phyloP scores from a whole-genome alignment of 176 grass and related monocot genomes.

The Canna indica region DNA sequence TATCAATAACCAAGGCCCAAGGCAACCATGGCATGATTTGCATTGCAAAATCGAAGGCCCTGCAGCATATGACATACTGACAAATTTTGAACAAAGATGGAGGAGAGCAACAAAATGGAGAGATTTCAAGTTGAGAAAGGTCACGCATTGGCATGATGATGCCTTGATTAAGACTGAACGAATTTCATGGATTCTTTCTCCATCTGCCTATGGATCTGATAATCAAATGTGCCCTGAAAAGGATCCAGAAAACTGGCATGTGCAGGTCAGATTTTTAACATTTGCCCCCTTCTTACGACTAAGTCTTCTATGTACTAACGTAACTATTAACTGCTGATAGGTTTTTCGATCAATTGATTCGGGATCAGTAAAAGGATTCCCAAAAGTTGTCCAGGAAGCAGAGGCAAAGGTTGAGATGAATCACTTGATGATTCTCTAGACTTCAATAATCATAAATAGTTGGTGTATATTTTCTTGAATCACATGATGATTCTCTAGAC shows the following conservation, averaged over 20 bases:
- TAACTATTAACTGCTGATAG: constrained; percentile 21
- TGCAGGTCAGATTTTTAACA: constrained; percentile 41
- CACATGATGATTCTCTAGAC: no score
- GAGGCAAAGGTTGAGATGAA: constrained; percentile 51
- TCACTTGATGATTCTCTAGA: not conserved
- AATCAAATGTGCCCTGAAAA: constrained; percentile 48
- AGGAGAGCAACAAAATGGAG: constrained; percentile 75
- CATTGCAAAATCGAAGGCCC: constrained; percentile 90
- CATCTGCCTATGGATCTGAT: constrained; percentile 34
- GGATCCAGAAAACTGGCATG: constrained; percentile 83
- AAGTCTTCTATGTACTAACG: constrained; percentile 11
- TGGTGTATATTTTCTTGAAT: no score
- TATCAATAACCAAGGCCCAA: constrained; percentile 44
- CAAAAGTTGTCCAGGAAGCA: constrained; percentile 59
- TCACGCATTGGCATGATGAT: constrained; percentile 63
- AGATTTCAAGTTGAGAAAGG: constrained; percentile 58
- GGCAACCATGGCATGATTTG: constrained; percentile 92
- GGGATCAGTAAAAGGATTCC: constrained; percentile 77
- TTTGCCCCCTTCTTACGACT: not conserved
- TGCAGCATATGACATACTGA: constrained; percentile 78
- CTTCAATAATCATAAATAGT: not conserved
- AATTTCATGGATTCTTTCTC: constrained; percentile 85
- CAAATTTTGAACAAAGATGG: constrained; percentile 92
- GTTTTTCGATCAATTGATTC: constrained; percentile 93
- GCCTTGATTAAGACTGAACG: constrained; percentile 69